Base-by-base conservation (phyloP, 2,329 filamentous ascomycete genomes). In the Fusarium subglutinans region DNA sequence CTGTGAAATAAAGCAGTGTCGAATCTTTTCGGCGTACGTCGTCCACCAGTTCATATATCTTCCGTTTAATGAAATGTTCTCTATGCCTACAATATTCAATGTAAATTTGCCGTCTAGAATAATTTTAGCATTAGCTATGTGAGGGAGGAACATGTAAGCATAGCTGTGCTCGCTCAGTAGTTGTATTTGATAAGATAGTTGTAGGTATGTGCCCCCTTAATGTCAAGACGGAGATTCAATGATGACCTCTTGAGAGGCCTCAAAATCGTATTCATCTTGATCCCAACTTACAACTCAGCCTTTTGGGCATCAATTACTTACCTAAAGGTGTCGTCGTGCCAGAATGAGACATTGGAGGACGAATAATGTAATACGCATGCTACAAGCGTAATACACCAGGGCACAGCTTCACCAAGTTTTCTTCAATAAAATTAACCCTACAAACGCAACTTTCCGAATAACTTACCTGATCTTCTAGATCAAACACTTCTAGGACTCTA, bases 231-330 rank as follows among this genome's bases (percentile, higher is more conserved):
- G 6, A 30, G 20, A 20, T 14, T 55, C 15, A 55, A 40, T 41
- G 14, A 18, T 55, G 12, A 28, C 5, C 51, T 55, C 35, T 41
- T 10, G 15, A 22, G 7, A 28, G 28, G 22, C 28, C 20, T 8
- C 4, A n/a, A 12, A 30, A 30, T 30, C 14, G 7, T 10, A 6
- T 6, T 4, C 8, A 50, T 50, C 26, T 17, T 17, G 7, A 8
- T 4, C 5, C 13, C 15, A 24, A 37, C 9, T 4, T 8, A 12
- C 11, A 8, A 15, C 2, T 14, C 18, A 37, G 10, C 4, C 6
- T 20, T 10, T 8, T 20, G 7, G 17, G 13, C 35, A 20, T 51
- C 12, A 33, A 14, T 18, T 33, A 6, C 22, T 35, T 15, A 6
- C 17, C 33, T 35, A 3, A 24, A 33, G 15, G 5, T 15, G 10